Base-by-base conservation (phyloP, 139 green algal genomes). In the Coelastrella sp. region DNA sequence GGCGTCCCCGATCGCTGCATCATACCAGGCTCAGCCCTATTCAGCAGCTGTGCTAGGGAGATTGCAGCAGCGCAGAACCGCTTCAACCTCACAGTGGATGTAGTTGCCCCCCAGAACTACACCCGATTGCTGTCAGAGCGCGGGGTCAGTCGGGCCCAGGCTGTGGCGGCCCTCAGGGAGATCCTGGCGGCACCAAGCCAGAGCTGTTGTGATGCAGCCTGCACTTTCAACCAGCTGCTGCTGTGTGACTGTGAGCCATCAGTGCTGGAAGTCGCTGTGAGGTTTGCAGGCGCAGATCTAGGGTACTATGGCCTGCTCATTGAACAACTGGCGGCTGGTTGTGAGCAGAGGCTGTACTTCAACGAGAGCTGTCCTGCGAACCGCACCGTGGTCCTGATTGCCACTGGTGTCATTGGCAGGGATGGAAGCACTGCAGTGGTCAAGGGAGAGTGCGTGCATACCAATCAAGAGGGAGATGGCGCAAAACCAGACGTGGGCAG, bases 1-100 rank as follows among this genome's bases (percentile, higher is more conserved):
- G 84, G 84, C 58, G 84, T 88, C 27, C 84, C 84, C n/a, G 84
- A 88, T 61, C 68, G 84, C 14, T 88, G 84, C 56, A 88, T 88
- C 49, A 81, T 88, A 24, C 66, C 49, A 7, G 84, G 84, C 49
- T 68, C 58, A 25, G 61, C 56, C 7, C 49, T 88, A 17, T 80
- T 88, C 49, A 70, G 68, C 68, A 88, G 68, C 84, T 88, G 84
- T 57, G 35, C 84, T 6, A 8, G 59, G 27, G 84, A 81, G 56
- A 68, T 88, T 80, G 35, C 68, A 20, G 56, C 20, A 15, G 84
- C 49, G 1, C 84, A 81, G 84, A 57, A 66, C 25, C 84, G 25
- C 68, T 88, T 88, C 49, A 88, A 88, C 68, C 72, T 87, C 24
- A 74, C 82, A 63, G 82, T 87, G 25, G 24, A 76, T 78, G 61